A percentile compares a stretch with the other conserved stretches of the same genome.
Evolutionary conservation across 768 basidiomycete genomes (phyloP).

Genomic region (Boletus rufocinnamomeus): DNA sequence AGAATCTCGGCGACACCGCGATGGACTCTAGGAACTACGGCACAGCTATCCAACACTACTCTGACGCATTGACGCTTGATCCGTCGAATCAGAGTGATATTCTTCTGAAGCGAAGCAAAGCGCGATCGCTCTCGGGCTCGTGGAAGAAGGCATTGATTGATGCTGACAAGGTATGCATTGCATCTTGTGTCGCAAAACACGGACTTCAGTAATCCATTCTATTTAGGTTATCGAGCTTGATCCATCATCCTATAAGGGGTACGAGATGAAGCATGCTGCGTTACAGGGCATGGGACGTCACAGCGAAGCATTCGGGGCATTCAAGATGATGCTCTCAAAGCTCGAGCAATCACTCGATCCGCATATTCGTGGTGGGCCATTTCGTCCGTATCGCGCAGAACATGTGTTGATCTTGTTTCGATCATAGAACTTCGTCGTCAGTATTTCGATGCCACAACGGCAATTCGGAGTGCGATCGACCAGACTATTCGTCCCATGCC

Average conservation of each 20-base stretch:
- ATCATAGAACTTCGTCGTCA: slow-evolving; percentile 1
- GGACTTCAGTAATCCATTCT: not conserved
- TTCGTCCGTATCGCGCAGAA: not conserved
- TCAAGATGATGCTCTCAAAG: slow-evolving; percentile 1
- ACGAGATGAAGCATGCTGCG: slow-evolving; percentile 4
- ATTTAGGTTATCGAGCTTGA: slow-evolving; percentile 11
- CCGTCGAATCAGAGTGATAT: not conserved
- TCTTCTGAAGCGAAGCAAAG: slow-evolving; percentile 8
- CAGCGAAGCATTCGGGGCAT: not conserved
- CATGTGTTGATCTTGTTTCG: not conserved
- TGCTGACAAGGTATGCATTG: slow-evolving; percentile 6
- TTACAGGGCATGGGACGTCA: not conserved
- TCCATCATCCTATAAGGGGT: not conserved
- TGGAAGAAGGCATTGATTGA: slow-evolving; percentile 8
- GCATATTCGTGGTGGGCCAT: not conserved
- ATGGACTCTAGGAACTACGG: not conserved
- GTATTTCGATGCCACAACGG: slow-evolving; percentile 1
- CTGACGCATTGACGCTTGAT: not conserved
- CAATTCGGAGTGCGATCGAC: not conserved
- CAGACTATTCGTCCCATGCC: slow-evolving; percentile 1
- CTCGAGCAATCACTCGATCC: not conserved
- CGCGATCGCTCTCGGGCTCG: not conserved
- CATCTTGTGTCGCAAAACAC: too few species aligned
- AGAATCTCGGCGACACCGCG: not conserved
- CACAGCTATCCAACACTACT: not conserved